Evolutionary conservation across 805 yeast species (phyloP).

Genomic region (Torulaspora gathmanii): DNA sequence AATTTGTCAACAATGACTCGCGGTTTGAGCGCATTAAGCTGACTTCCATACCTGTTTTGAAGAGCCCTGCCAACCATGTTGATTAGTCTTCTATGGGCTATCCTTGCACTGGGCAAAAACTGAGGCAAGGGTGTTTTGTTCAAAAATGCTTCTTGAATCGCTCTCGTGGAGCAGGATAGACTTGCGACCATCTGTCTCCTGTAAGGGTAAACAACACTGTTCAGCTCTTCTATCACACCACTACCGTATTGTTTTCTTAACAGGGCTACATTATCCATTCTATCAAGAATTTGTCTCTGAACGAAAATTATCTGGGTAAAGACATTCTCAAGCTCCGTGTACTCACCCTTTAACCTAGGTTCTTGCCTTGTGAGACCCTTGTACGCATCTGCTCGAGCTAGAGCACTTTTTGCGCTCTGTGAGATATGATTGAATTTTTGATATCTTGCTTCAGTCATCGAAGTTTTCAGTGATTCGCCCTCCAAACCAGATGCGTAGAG

Average conservation of each 20-base stretch:
- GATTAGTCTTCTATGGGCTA: constrained; percentile 45
- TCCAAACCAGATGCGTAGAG: constrained; percentile 42
- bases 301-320: constrained; percentile 44
- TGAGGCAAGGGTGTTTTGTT: constrained; percentile 48
- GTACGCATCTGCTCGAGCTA: constrained; percentile 40
- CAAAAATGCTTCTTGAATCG: constrained; percentile 42
- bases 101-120: constrained; percentile 45
- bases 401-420: constrained; percentile 38
- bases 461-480: constrained; percentile 31
- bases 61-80: constrained; percentile 41
- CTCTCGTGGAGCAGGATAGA: constrained; percentile 38
- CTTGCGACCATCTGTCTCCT: constrained; percentile 45
- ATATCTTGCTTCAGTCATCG: constrained; percentile 33
- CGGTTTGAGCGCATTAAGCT: constrained; percentile 10
- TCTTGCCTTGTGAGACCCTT: constrained; percentile 42
- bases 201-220: constrained; percentile 39
- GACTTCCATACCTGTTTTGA: constrained; percentile 24
- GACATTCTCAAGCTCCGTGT: constrained; percentile 37
- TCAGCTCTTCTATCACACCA: constrained; percentile 44
- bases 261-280: constrained; percentile 44
- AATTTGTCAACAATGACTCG: constrained; percentile 9
- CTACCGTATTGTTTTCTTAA: constrained; percentile 43
- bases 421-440: constrained; percentile 34
- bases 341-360: constrained; percentile 47
- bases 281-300: constrained; percentile 43